Percentiles rank a stretch among this genome's conserved stretches.
Conservation (phyloP, 176 grass and related monocot species). For the Cenchrus fungigraminus region DNA sequence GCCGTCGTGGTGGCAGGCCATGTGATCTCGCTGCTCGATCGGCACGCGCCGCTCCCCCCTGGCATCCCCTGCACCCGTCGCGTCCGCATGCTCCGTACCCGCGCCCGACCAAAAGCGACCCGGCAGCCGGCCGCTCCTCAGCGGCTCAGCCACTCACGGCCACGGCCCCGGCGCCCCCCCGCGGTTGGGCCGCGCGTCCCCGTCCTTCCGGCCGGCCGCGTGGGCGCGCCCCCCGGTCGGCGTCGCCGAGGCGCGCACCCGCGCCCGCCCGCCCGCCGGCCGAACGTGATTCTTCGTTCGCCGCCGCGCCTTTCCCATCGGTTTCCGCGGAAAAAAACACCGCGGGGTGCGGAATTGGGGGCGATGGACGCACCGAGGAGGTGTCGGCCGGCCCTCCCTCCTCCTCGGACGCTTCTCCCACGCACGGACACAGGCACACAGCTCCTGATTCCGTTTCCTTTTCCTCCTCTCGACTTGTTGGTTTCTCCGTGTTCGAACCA, state of each 20-base stretch:
- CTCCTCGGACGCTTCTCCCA: background rate
- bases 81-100: background rate
- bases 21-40: background rate
- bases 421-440: too few species aligned
- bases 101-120: constrained; percentile 9
- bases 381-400: background rate
- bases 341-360: background rate
- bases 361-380: background rate
- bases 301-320: background rate
- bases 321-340: background rate
- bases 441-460: background rate
- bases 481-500: background rate
- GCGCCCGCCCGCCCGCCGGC: background rate
- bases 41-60: background rate
- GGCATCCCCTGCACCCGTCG: background rate
- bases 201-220: too few species aligned
- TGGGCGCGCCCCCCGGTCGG: background rate
- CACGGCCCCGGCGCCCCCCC: background rate
- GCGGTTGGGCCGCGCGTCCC: too few species aligned
- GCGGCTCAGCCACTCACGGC: background rate
- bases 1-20: background rate
- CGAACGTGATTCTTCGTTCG: background rate
- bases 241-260: background rate
- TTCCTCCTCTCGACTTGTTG: background rate
- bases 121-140: background rate